Conservation (phyloP, 768 basidiomycete genomes). For the Trametes villosa region DNA sequence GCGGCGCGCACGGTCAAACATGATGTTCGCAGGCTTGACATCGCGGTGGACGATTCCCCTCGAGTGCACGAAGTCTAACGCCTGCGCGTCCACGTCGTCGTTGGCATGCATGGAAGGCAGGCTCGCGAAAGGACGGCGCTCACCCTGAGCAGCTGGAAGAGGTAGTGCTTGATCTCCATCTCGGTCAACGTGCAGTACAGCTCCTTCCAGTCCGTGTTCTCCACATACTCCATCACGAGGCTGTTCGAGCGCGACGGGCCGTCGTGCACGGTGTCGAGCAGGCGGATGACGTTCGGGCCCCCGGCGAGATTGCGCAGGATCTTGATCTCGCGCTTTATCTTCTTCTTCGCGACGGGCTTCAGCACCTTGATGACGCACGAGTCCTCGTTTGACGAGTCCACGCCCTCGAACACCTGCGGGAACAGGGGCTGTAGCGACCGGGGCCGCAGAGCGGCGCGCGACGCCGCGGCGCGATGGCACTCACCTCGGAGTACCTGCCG, state of each 20-base stretch:
- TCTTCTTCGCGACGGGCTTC: slow-evolving; percentile 99
- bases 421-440: background rate
- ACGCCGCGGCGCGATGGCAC: slow-evolving; percentile 17
- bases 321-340: slow-evolving; percentile 99
- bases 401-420: slow-evolving; percentile 84
- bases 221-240: slow-evolving; percentile 94
- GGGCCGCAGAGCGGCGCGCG: background rate
- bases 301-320: slow-evolving; percentile 95
- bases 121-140: slow-evolving; percentile 1
- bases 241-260: slow-evolving; percentile 94
- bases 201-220: slow-evolving; percentile 96
- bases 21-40: slow-evolving; percentile 98
- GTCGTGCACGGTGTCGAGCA: slow-evolving; percentile 95
- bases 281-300: slow-evolving; percentile 90
- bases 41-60: slow-evolving; percentile 99
- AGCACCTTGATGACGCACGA: slow-evolving; percentile 98
- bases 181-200: slow-evolving; percentile 94
- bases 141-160: slow-evolving; percentile 93
- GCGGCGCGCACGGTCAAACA: slow-evolving; percentile 97
- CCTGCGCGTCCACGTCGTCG: slow-evolving; percentile 48
- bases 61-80: slow-evolving; percentile 96
- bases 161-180: slow-evolving; percentile 94
- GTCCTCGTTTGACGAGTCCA: slow-evolving; percentile 87
- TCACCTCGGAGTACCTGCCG: slow-evolving; percentile 92
- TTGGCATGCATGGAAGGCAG: background rate